These are phyloP conservation scores for Epicoccum sorghinum DNA, from an alignment of 2,329 filamentous ascomycete genomes.

Conservation along the genomic window DNA sequence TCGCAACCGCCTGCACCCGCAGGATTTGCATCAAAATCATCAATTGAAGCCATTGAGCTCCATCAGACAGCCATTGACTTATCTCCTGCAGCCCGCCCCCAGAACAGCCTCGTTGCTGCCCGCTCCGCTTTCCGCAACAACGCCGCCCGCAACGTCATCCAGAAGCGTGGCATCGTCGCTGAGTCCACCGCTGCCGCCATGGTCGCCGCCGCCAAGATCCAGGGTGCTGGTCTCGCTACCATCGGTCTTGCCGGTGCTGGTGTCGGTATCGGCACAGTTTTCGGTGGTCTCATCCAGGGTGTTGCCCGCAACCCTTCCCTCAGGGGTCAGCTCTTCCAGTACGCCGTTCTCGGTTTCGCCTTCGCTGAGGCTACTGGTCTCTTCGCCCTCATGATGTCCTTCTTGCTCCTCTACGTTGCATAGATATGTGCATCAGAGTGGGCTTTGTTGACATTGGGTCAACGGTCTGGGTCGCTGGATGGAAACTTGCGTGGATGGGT, in stretches of 20 bases:
- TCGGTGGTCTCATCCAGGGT: slow-evolving; percentile 85
- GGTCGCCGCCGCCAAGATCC: slow-evolving; percentile 51
- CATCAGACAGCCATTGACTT: slow-evolving; percentile 44
- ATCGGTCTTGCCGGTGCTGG: slow-evolving; percentile 91
- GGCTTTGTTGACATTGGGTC: slow-evolving; percentile 39
- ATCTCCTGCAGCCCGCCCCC: slow-evolving; percentile 40
- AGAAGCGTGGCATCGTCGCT: slow-evolving; percentile 51
- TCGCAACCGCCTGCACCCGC: slow-evolving; percentile 38
- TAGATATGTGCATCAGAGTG: slow-evolving; percentile 46
- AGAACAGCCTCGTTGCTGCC: slow-evolving; percentile 49
- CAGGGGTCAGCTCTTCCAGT: slow-evolving; percentile 94
- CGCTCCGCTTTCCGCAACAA: slow-evolving; percentile 51
- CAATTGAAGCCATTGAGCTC: slow-evolving; percentile 35
- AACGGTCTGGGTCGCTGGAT: slow-evolving; percentile 44
- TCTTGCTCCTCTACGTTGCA: slow-evolving; percentile 51
- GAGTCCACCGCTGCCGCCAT: slow-evolving; percentile 51
- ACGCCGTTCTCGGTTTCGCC: slow-evolving; percentile 94
- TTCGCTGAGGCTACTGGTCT: slow-evolving; percentile 88
- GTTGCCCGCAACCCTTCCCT: slow-evolving; percentile 94
- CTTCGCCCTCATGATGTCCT: slow-evolving; percentile 60
- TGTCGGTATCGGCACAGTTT: slow-evolving; percentile 96
- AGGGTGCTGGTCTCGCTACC: slow-evolving; percentile 66
- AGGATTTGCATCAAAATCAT: slow-evolving; percentile 33
- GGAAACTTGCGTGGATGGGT: slow-evolving; percentile 48
- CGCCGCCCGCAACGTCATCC: slow-evolving; percentile 48